A percentile compares a stretch with the other conserved stretches of the same genome.
phyloP scores from a whole-genome alignment of 202 grass and related monocot species.

The Miscanthus sacchariflorus region DNA sequence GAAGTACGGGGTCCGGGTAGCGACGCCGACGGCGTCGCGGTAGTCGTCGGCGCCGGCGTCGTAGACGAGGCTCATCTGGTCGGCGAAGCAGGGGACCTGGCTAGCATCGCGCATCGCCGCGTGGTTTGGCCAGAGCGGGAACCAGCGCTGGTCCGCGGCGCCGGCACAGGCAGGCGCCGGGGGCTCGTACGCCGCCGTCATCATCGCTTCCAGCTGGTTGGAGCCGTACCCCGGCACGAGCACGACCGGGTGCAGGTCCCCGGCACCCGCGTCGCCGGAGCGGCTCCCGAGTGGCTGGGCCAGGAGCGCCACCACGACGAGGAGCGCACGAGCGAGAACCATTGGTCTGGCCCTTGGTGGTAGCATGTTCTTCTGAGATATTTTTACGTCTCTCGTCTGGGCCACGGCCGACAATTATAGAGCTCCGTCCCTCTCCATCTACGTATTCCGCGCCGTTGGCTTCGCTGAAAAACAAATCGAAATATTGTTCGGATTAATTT shows the following conservation, averaged over 20 bases:
- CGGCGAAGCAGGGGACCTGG: slow-evolving; percentile 62
- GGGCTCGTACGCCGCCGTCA: slow-evolving; percentile 64
- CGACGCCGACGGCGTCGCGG: slow-evolving; percentile 58
- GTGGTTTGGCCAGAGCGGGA: slow-evolving; percentile 70
- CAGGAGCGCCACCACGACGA: slow-evolving; percentile 41
- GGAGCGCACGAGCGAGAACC: slow-evolving; percentile 24
- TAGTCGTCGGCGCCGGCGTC: slow-evolving; percentile 66
- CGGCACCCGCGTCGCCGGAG: background rate
- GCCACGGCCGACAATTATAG: background rate
- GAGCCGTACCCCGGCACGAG: slow-evolving; percentile 67
- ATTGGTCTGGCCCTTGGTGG: background rate
- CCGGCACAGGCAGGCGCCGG: slow-evolving; percentile 48
- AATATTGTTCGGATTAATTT: no score
- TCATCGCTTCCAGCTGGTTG: slow-evolving; percentile 63
- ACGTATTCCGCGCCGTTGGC: no score
- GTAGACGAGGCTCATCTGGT: slow-evolving; percentile 75
- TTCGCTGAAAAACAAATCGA: no score
- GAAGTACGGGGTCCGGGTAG: slow-evolving; percentile 60
- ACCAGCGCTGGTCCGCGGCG: slow-evolving; percentile 50
- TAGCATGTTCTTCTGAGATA: background rate
- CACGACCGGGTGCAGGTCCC: slow-evolving; percentile 55
- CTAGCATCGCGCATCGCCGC: slow-evolving; percentile 41
- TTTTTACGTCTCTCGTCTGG: background rate
- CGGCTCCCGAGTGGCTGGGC: background rate
- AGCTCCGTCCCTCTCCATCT: background rate